These are phyloP conservation scores for Pichia sp. DNA, from an alignment of 1,139 yeast species.

Conservation along the genomic window DNA sequence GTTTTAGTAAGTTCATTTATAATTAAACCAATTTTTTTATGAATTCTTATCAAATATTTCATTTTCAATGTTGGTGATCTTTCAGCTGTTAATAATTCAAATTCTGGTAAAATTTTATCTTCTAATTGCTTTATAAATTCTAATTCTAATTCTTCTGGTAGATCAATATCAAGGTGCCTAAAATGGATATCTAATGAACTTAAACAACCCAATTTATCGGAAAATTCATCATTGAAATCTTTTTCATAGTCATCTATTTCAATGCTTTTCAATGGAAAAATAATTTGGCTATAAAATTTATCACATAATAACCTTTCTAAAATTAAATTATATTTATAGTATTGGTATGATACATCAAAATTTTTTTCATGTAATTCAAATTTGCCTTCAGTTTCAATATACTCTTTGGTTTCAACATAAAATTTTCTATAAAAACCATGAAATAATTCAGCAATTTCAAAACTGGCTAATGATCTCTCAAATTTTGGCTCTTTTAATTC, in stretches of 20 bases:
- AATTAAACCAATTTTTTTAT: conserved; percentile 27
- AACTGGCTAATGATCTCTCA: conserved; percentile 44
- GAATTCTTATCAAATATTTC: conserved; percentile 34
- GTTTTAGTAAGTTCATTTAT: conserved; percentile 30
- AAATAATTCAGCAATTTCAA: conserved; percentile 46
- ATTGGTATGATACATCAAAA: conserved; percentile 22
- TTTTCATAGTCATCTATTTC: conserved; percentile 27
- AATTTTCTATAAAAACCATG: conserved; percentile 45
- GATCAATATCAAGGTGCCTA: conserved; percentile 25
- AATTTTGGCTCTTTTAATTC: conserved; percentile 53
- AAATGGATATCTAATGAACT: conserved; percentile 22
- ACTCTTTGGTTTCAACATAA: conserved; percentile 22
- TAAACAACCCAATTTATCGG: conserved; percentile 23
- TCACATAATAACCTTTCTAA: conserved; percentile 38
- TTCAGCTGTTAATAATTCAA: conserved; percentile 30
- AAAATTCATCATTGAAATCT: conserved; percentile 22
- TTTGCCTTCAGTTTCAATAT: conserved; percentile 24
- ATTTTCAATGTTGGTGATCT: conserved; percentile 38
- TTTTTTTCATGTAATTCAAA: conserved; percentile 26
- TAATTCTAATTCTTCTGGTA: conserved; percentile 21
- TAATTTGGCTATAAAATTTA: conserved; percentile 35
- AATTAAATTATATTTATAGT: conserved; percentile 31
- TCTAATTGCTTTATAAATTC: conserved; percentile 19
- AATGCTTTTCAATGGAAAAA: conserved; percentile 28
- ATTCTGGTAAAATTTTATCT: conserved; percentile 23